A percentile compares a stretch with the other conserved stretches of the same genome.
phyloP scores from a whole-genome alignment of 2,329 filamentous ascomycete species.

The Arthrobotrys pseudoclavata region DNA sequence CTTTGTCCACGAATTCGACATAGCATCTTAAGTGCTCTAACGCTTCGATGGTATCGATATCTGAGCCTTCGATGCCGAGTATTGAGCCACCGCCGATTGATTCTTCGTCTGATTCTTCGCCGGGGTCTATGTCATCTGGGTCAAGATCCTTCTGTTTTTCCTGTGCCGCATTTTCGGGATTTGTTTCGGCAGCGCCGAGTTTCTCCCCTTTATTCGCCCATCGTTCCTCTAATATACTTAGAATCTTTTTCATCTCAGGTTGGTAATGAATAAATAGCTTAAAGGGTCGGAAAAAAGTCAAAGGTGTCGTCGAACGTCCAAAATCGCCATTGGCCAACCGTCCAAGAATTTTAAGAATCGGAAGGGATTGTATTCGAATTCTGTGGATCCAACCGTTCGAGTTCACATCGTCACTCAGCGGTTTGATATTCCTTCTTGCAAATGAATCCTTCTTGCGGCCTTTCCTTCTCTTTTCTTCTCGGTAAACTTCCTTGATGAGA shows the following conservation, averaged over 20 bases:
- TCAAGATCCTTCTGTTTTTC: conserved; percentile 64
- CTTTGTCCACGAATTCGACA: conserved; percentile 68
- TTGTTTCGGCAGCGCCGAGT: conserved; percentile 33
- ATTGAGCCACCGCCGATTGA: conserved; percentile 61
- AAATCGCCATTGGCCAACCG: conserved; percentile 65
- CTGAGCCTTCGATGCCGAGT: conserved; percentile 65
- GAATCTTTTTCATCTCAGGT: conserved; percentile 67
- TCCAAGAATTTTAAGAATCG: conserved; percentile 67
- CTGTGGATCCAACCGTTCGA: conserved; percentile 64
- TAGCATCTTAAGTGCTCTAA: conserved; percentile 68
- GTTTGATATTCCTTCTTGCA: conserved; percentile 63
- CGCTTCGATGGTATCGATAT: conserved; percentile 67
- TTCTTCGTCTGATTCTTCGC: conserved; percentile 59
- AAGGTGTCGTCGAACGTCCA: conserved; percentile 65
- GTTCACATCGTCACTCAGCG: conserved; percentile 61
- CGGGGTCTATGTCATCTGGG: conserved; percentile 61
- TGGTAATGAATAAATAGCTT: conserved; percentile 67
- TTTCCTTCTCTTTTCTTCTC: conserved; percentile 67
- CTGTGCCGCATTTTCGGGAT: conserved; percentile 45
- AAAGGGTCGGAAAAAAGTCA: conserved; percentile 68
- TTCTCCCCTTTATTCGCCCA: conserved; percentile 67
- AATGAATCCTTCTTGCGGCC: conserved; percentile 65
- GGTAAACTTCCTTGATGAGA: conserved; percentile 66
- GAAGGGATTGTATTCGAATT: conserved; percentile 67
- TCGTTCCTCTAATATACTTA: conserved; percentile 67